Base-by-base conservation (phyloP, 352 stramenopile genomes). In the Phytophthora vignae region DNA sequence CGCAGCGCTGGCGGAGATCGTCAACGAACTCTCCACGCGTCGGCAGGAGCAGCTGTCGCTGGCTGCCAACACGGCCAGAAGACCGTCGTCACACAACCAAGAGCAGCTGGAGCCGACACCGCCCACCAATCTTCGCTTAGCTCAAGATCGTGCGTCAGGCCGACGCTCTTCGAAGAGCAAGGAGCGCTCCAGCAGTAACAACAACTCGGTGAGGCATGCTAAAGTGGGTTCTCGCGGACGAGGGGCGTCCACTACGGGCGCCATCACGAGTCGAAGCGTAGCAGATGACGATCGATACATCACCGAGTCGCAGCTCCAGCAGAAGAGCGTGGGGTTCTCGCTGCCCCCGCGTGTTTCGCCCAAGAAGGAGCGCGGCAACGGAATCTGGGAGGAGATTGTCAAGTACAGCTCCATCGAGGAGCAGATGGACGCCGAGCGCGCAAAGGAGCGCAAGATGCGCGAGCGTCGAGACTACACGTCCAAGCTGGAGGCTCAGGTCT, bases 331-430 rank as follows among this genome's bases (percentile, higher is more conserved):
- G 29, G 88, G 86, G 25, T 95, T 95, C 62, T 74, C 69, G 0
- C 48, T 94, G 60, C 84, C 87, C 33, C 83, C 85, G 21, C 83
- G 76, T 19, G 82, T 76, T 15, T 93, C 85, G 11, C 84, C 87
- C 2, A 90, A 92, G 64, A 93, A 93, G 62, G 82, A 91, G n/a
- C 88, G 90, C 11, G 81, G 78, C 68, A 90, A 87, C 58, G 83
- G 85, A 29, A 94, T 95, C 46, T 95, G 88, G 88, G 86, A 94
- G 55, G 82, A 94, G 59, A 93, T 95, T 57, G 88, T 92, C 62
- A 88, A 94, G 77, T 94, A 88, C 63, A 82, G 81, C 53, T 90
- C 82, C 4, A 59, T 93, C 4, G 85, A 93, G 59, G 88, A 95
- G 69, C 74, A 85, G 57, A 64, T 81, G 9, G 88, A 95, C 36